Evolutionary conservation across 2,329 filamentous ascomycete genomes (phyloP), one percentile per base, ranked within the genome.

Genomic region (Coniochaeta sp.): DNA sequence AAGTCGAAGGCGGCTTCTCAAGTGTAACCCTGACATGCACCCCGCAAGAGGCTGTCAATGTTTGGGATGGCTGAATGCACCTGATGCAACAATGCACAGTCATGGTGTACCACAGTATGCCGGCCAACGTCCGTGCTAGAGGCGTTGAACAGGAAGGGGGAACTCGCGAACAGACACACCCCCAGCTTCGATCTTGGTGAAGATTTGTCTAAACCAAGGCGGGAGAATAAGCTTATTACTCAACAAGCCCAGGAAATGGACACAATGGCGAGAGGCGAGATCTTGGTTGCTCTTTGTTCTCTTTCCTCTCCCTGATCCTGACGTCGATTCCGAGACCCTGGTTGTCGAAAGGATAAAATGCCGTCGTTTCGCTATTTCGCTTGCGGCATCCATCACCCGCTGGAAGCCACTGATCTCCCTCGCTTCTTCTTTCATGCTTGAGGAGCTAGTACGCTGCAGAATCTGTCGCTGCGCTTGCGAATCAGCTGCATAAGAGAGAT

Each of bases 51-150:
- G 14, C n/a, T n/a, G n/a, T 42, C 38, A 22, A 42, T 26, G 38
- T 42, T 26, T 42, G 38, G 20, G 38, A 42, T 42, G 38, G 38
- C 20, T 42, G 38, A 42, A 42, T 42, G 38, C 38, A 42, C 38
- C 18, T 26, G 38, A 42, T 42, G 20, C 38, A 42, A 42, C 38
- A 42, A n/a, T 24, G 38, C 4, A 24, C 38, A 18, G n/a, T n/a
- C n/a, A n/a, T n/a, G n/a, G n/a, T n/a, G n/a, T n/a, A n/a, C n/a
- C n/a, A n/a, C n/a, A n/a, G n/a, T 22, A 42, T 42, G 38, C 14
- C 20, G 20, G 20, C 13, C 12, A 6, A 12, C 18, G 38, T 42
- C 38, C 38, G 38, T 42, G 38, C 38, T 22, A 24, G 38, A 42
- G 38, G 20, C 38, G 38, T 42, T 22, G 38, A 42, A 42, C 26